A percentile compares a stretch with the other conserved stretches of the same genome.
These are phyloP conservation scores for Penicillium sp. DNA, from an alignment of 2,329 filamentous ascomycete genomes.

Conservation along the genomic window DNA sequence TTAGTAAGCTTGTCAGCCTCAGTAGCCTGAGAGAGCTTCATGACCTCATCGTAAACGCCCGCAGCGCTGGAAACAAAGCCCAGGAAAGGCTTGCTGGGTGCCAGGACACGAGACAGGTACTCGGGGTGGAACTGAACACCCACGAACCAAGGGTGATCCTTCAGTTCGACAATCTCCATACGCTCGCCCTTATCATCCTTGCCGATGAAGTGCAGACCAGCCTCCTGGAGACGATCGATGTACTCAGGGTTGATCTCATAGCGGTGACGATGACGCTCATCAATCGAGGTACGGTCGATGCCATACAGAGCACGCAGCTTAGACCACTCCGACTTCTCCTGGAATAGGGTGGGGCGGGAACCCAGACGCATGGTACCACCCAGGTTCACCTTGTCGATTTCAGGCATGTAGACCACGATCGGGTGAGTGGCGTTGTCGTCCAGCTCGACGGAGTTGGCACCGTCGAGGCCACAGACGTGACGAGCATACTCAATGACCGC, in stretches of 20 bases:
- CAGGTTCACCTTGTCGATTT: conserved; percentile 74
- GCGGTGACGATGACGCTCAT: conserved; percentile 83
- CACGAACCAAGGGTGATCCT: conserved; percentile 83
- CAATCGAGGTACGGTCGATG: conserved; percentile 51
- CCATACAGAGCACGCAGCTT: conserved; percentile 77
- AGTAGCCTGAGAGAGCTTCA: conserved; percentile 15
- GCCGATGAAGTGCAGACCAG: conserved; percentile 75
- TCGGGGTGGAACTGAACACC: conserved; percentile 90
- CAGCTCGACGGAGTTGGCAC: conserved; percentile 62
- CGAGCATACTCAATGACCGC: conserved; percentile 89
- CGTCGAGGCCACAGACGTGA: conserved; percentile 68
- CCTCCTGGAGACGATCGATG: conserved; percentile 68
- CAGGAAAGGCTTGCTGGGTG: conserved; percentile 75
- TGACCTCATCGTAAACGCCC: conserved; percentile 62
- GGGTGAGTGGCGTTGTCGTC: conserved; percentile 63
- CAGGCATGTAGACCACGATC: conserved; percentile 90
- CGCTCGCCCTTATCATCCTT: conserved; percentile 78
- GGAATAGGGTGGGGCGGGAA: conserved; percentile 74
- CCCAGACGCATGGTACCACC: conserved; percentile 89
- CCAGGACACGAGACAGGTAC: conserved; percentile 75
- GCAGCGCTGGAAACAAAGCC: conserved; percentile 82
- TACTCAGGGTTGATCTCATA: conserved; percentile 89
- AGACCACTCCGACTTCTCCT: conserved; percentile 75
- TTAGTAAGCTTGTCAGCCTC: conserved; percentile 18
- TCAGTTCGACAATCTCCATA: conserved; percentile 83